phyloP scores from a whole-genome alignment of 2,329 filamentous ascomycete species.

The Pseudohalonectria lignicola region DNA sequence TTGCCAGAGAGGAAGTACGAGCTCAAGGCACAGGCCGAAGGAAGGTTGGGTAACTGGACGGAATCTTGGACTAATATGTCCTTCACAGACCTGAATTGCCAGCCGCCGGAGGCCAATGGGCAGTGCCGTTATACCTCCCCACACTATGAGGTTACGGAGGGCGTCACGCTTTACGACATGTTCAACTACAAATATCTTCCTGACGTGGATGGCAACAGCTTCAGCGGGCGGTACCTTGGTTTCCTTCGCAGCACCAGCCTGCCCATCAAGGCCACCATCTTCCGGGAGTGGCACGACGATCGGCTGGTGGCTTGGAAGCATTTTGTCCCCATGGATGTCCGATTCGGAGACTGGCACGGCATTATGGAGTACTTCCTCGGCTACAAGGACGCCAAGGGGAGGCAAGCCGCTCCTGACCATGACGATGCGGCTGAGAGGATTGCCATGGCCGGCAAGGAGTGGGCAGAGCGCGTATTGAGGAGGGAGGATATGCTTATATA shows the following conservation, averaged over 20 bases:
- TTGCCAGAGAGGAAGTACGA: slow-evolving; percentile 34
- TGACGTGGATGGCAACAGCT: slow-evolving; percentile 67
- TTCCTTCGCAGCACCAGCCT: slow-evolving; percentile 61
- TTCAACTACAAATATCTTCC: slow-evolving; percentile 58
- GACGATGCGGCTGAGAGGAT: slow-evolving; percentile 53
- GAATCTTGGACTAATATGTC: slow-evolving; percentile 34
- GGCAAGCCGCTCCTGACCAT: slow-evolving; percentile 16
- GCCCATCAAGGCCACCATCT: slow-evolving; percentile 69
- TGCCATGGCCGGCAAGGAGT: slow-evolving; percentile 52
- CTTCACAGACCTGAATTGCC: slow-evolving; percentile 45
- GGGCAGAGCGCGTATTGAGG: slow-evolving; percentile 58
- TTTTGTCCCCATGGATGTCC: slow-evolving; percentile 70
- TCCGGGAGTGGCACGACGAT: slow-evolving; percentile 71
- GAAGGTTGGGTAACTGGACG: slow-evolving; percentile 38
- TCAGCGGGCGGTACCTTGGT: slow-evolving; percentile 56
- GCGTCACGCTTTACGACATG: slow-evolving; percentile 36
- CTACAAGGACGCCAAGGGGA: slow-evolving; percentile 27
- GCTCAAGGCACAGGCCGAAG: slow-evolving; percentile 31
- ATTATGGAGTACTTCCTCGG: slow-evolving; percentile 67
- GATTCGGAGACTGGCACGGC: slow-evolving; percentile 60
- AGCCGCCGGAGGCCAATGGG: slow-evolving; percentile 15
- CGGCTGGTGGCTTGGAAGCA: slow-evolving; percentile 68
- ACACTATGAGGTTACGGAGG: slow-evolving; percentile 27
- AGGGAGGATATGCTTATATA: slow-evolving; percentile 68
- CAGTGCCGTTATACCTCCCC: slow-evolving; percentile 36